A percentile compares a stretch with the other conserved stretches of the same genome.
Evolutionary conservation across 2,329 filamentous ascomycete species (phyloP).

Genomic region (Teratosphaeriaceae sp.): DNA sequence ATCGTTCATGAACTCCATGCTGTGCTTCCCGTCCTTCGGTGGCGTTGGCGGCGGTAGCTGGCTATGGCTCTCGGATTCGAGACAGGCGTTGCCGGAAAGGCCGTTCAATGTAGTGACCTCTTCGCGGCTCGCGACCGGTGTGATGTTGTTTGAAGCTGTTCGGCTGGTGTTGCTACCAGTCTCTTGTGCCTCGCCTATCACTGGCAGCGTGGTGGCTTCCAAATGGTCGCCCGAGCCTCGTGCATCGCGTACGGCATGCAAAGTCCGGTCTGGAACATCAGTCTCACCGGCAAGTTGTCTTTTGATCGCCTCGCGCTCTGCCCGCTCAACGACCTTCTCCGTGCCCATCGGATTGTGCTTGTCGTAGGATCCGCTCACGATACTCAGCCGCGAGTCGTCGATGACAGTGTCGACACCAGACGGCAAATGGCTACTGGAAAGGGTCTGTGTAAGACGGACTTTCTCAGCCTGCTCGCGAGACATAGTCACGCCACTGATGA

Average conservation of each 20-base stretch:
- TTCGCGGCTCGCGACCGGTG: constrained; percentile 20
- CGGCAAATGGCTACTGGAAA: constrained; percentile 20
- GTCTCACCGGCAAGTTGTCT: constrained; percentile 42
- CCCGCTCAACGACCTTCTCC: constrained; percentile 50
- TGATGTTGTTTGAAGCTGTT: constrained; percentile 18
- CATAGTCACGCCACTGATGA: constrained; percentile 86
- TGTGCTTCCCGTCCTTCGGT: constrained; percentile 20
- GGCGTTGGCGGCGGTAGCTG: constrained; percentile 28
- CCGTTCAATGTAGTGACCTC: constrained; percentile 6
- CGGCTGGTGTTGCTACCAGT: constrained; percentile 49
- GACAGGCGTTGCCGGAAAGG: constrained; percentile 19
- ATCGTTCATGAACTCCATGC: constrained; percentile 10
- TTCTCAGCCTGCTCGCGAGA: constrained; percentile 72
- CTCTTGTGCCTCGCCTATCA: constrained; percentile 88
- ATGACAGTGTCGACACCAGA: constrained; percentile 22
- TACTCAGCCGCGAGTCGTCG: constrained; percentile 32
- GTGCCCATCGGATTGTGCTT: constrained; percentile 32
- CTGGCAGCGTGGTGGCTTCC: constrained; percentile 60
- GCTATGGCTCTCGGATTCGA: constrained; percentile 20
- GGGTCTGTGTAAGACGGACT: constrained; percentile 18
- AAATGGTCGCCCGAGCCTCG: constrained; percentile 52
- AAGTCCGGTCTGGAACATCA: constrained; percentile 55
- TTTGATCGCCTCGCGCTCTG: constrained; percentile 56
- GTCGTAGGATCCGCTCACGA: constrained; percentile 31
- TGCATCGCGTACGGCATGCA: constrained; percentile 43